Conservation (phyloP, 768 basidiomycete species). For the Trametes villosa region DNA sequence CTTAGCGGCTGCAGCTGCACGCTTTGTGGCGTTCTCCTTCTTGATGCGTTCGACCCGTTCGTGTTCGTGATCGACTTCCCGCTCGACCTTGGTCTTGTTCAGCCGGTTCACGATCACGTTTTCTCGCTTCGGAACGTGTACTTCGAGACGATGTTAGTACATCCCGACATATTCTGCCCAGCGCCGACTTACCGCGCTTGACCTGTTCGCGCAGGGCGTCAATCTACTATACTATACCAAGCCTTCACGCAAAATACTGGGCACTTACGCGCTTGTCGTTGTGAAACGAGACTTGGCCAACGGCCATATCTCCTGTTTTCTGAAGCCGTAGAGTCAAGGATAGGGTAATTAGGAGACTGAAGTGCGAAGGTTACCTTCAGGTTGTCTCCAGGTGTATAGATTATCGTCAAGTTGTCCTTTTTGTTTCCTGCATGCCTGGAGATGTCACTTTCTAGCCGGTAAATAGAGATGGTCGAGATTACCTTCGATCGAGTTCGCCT, state of each 20-base stretch:
- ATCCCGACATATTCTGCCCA: not conserved
- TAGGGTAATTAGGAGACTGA: not conserved
- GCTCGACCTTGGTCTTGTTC: constrained; percentile 90
- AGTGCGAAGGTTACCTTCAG: constrained; percentile 65
- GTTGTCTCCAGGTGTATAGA: constrained; percentile 92
- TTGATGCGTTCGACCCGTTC: constrained; percentile 85
- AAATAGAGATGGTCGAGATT: not conserved
- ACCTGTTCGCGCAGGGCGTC: constrained; percentile 51
- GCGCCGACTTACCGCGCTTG: constrained; percentile 62
- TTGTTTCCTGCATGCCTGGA: constrained; percentile 77
- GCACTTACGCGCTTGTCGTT: constrained; percentile 74
- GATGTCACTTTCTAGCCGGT: not conserved
- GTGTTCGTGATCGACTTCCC: constrained; percentile 87
- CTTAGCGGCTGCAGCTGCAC: constrained; percentile 66
- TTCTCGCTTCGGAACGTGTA: constrained; percentile 79
- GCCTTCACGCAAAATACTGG: not conserved
- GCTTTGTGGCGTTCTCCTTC: constrained; percentile 66
- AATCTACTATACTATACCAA: no score
- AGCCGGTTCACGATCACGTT: constrained; percentile 91
- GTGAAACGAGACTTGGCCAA: constrained; percentile 95
- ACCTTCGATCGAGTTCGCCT: constrained; percentile 98
- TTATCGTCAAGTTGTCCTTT: constrained; percentile 90
- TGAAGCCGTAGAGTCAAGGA: constrained; percentile 33
- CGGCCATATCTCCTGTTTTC: constrained; percentile 99
- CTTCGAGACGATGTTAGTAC: constrained; percentile 41